phyloP scores from a whole-genome alignment of 192 early-diverging fungal genomes.

The Thoreauomyces humboldtii region DNA sequence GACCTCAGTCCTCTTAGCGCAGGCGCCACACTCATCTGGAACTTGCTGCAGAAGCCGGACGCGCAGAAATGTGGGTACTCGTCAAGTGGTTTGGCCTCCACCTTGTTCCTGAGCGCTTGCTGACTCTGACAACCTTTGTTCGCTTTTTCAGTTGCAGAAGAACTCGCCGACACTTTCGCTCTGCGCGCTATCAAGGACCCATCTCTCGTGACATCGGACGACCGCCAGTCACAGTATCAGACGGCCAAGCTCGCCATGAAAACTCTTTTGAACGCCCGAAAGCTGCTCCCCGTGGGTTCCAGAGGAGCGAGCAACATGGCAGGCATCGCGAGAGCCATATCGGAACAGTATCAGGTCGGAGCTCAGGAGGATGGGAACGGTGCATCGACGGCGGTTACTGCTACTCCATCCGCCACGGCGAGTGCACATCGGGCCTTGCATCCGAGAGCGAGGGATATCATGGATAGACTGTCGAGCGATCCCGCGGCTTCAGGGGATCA shows the following conservation, averaged over 20 bases:
- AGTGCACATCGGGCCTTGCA: no score
- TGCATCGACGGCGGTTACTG: no score
- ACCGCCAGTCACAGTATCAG: neutral
- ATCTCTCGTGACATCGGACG: neutral
- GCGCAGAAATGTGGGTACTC: neutral
- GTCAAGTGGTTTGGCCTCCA: no score
- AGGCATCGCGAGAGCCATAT: neutral
- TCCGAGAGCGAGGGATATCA: neutral
- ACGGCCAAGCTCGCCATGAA: neutral
- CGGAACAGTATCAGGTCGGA: slow-evolving; percentile 1
- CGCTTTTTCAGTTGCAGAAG: neutral
- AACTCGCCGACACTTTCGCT: neutral
- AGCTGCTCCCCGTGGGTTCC: neutral
- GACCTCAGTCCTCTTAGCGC: neutral
- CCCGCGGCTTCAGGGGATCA: no score
- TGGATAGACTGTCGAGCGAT: slow-evolving; percentile 7
- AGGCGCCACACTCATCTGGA: neutral
- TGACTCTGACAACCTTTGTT: no score
- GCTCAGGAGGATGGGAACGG: no score
- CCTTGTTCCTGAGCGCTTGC: no score
- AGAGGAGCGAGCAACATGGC: neutral
- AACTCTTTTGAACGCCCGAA: neutral
- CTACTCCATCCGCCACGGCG: no score
- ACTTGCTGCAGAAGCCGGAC: neutral
- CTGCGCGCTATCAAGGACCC: neutral